These are phyloP conservation scores for Boletus huronensis DNA, from an alignment of 768 basidiomycete genomes.

Conservation along the genomic window DNA sequence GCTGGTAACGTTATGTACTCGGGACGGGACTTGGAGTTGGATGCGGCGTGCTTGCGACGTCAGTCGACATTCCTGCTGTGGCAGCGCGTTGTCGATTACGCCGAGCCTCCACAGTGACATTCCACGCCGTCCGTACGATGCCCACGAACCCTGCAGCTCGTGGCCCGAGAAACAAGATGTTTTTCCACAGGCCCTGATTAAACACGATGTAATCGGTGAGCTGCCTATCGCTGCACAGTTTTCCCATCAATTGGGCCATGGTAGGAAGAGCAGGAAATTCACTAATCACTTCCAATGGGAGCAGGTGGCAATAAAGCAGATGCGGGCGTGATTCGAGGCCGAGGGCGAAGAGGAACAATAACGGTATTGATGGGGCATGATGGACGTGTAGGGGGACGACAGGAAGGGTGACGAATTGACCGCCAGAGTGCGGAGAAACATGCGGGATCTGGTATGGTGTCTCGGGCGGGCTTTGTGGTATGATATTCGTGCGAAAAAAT, in stretches of 20 bases:
- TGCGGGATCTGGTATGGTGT: conserved; percentile 33
- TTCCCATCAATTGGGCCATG: conserved; percentile 53
- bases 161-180: conserved; percentile 53
- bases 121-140: conserved; percentile 63
- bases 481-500: conserved; percentile 36
- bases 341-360: conserved; percentile 58
- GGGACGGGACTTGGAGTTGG: conserved; percentile 8
- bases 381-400: conserved; percentile 48
- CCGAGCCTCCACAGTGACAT: conserved; percentile 65
- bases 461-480: conserved; percentile 33
- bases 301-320: conserved; percentile 46
- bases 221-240: conserved; percentile 34
- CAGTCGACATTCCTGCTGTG: conserved; percentile 10
- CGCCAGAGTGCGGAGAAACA: conserved; percentile 13
- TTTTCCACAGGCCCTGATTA: conserved; percentile 67
- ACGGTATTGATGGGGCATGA: conserved; percentile 50
- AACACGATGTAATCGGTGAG: conserved; percentile 32
- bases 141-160: conserved; percentile 43
- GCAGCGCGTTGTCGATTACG: conserved; percentile 26
- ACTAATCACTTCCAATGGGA: conserved; percentile 46
- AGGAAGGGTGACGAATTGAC: conserved; percentile 46
- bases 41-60: conserved; percentile 6
- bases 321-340: conserved; percentile 48
- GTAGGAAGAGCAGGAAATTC: conserved; percentile 61
- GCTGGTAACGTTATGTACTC: conserved; percentile 19